These are phyloP conservation scores for Penicillium sclerotiorum DNA, from an alignment of 2,329 filamentous ascomycete species.

Conservation along the genomic window DNA sequence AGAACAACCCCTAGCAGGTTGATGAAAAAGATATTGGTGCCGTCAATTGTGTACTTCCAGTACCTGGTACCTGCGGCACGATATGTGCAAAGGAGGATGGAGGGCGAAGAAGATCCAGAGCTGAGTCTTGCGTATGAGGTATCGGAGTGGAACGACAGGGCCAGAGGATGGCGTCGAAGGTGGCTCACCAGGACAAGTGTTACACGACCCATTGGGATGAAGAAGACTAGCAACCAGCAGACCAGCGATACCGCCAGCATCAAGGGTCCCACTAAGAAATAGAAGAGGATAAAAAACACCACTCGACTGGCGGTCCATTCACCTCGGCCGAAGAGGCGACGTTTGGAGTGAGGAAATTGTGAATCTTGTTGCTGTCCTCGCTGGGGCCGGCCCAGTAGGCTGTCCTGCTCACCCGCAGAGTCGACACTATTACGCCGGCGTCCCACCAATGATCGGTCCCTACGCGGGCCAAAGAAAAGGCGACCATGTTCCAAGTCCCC, in stretches of 20 bases:
- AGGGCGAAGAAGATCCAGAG: slow-evolving; percentile 72
- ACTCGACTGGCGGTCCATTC: slow-evolving; percentile 95
- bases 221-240: slow-evolving; percentile 97
- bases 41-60: slow-evolving; percentile 99
- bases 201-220: slow-evolving; percentile 97
- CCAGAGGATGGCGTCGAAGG: slow-evolving; percentile 86
- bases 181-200: slow-evolving; percentile 89
- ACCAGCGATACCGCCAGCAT: slow-evolving; percentile 82
- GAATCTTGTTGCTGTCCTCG: slow-evolving; percentile 52
- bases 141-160: slow-evolving; percentile 90
- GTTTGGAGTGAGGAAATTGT: slow-evolving; percentile 62
- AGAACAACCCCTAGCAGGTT: slow-evolving; percentile 92
- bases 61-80: slow-evolving; percentile 91
- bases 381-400: slow-evolving; percentile 72
- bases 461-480: slow-evolving; percentile 86
- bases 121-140: slow-evolving; percentile 71
- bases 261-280: slow-evolving; percentile 83
- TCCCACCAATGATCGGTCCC: slow-evolving; percentile 78
- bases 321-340: slow-evolving; percentile 88
- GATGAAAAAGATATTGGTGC: slow-evolving; percentile 98
- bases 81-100: slow-evolving; percentile 94
- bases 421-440: slow-evolving; percentile 86
- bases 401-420: slow-evolving; percentile 85
- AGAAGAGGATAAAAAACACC: slow-evolving; percentile 96
- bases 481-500: slow-evolving; percentile 94